Evolutionary conservation across 2,329 filamentous ascomycete species (phyloP), one percentile per base, ranked within the genome.

Genomic region (Fusarium poae): DNA sequence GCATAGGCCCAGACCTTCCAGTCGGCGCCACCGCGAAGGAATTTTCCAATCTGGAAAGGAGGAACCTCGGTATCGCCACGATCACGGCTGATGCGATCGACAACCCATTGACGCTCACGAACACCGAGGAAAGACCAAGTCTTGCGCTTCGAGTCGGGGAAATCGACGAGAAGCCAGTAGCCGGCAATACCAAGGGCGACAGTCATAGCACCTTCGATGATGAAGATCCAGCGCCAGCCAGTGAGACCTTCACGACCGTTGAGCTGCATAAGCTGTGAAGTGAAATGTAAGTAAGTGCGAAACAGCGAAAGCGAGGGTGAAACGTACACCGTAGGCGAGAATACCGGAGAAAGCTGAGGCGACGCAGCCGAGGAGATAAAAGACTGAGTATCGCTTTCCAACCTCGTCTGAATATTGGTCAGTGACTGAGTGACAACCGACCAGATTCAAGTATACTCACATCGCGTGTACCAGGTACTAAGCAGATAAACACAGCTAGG

Each of bases 381-480:
- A 93, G 25, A 85, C 77, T 0, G 89, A 88, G 74, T 91, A 92
- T 50, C 91, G 83, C 76, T 90, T 90, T 51, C 90, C 89, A 20
- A 92, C 83, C 77, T 93, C 90, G 70, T 87, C 90, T 83, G 34
- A 18, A 51, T 5, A 20, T 25, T 35, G 11, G 48, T 59, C 37
- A 66, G 57, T 48, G 30, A 40, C 27, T 27, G 16, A 32, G 11
- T 29, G 16, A 29, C 13, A 10, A 5, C 0, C 2, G 4, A 10
- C 6, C 2, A 5, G 6, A 5, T 10, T 3, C 3, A 16, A 6
- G 9, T 21, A 5, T 12, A 76, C 84, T 82, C 77, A 87, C 86
- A 90, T 77, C 88, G 80, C 1, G 88, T 89, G 74, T 91, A 92
- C 90, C 90, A 93, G 35, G 89, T 91, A 62, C 87, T 90, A n/a